phyloP scores from a whole-genome alignment of 345 rosid genomes.

The Punica granatum region DNA sequence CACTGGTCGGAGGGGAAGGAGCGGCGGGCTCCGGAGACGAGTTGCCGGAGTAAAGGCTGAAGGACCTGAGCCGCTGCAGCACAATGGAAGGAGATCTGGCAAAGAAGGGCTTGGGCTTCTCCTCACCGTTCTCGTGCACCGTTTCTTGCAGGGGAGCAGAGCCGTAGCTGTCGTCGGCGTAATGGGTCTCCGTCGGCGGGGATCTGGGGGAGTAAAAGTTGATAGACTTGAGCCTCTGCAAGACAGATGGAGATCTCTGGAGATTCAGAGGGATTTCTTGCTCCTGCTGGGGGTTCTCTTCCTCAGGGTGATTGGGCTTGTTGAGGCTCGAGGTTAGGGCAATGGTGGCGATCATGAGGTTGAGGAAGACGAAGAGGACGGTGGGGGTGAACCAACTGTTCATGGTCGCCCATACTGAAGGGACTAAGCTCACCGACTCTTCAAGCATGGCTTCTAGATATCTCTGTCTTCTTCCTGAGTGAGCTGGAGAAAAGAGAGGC shows the following conservation, averaged over 20 bases:
- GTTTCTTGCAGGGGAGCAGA: conserved; percentile 14
- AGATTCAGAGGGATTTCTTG: conserved; percentile 17
- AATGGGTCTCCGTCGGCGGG: conserved; percentile 28
- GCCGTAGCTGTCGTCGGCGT: neutral
- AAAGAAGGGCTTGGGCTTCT: conserved; percentile 10
- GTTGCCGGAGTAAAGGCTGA: conserved; percentile 40
- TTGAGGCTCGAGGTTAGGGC: conserved; percentile 43
- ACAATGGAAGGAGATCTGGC: conserved; percentile 58
- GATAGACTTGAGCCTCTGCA: conserved; percentile 64
- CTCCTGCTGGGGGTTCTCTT: conserved; percentile 10
- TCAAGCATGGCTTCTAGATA: conserved; percentile 29
- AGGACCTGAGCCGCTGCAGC: conserved; percentile 54
- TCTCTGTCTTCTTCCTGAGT: neutral
- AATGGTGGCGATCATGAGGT: conserved; percentile 68
- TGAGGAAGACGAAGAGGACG: conserved; percentile 64
- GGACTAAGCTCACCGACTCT: conserved; percentile 30
- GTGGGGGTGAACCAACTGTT: conserved; percentile 78
- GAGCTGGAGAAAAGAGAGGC: neutral
- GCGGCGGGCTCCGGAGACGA: conserved; percentile 38
- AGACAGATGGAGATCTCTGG: conserved; percentile 56
- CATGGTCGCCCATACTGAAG: conserved; percentile 54
- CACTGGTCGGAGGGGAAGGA: conserved; percentile 1
- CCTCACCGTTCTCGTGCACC: conserved; percentile 5
- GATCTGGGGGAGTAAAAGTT: conserved; percentile 38
- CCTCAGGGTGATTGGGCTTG: conserved; percentile 8